Evolutionary conservation across 306 rosid genomes (phyloP).

Genomic region (Delonix regia): DNA sequence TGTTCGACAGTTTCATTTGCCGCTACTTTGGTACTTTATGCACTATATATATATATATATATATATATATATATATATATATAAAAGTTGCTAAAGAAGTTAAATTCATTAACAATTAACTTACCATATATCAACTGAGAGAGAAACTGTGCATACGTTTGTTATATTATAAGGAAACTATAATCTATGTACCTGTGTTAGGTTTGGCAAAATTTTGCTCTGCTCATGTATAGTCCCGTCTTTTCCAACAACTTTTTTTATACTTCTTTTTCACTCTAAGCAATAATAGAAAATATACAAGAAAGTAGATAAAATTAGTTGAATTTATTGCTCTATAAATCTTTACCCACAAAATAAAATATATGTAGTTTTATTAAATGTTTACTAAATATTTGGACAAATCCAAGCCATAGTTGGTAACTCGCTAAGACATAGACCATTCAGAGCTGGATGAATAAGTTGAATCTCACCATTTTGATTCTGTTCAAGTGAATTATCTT

Average conservation of each 20-base stretch:
- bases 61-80: too few relatives aligned
- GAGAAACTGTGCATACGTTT: neutral
- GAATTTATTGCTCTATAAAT: neutral
- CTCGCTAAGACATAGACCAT: neutral
- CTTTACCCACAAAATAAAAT: neutral
- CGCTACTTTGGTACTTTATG: neutral
- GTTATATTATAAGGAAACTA: neutral
- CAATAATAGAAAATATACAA: neutral
- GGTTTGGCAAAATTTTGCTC: neutral
- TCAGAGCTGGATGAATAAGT: conserved; percentile 23
- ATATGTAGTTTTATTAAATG: too few relatives aligned
- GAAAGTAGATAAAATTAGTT: neutral
- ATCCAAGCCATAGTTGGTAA: conserved; percentile 5
- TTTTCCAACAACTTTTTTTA: neutral
- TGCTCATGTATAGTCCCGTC: neutral
- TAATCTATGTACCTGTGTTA: neutral
- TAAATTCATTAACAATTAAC: neutral
- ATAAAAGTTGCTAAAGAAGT: neutral
- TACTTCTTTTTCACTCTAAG: neutral
- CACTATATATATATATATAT: neutral
- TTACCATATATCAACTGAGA: neutral
- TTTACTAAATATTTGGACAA: too few relatives aligned
- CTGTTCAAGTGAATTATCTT: neutral
- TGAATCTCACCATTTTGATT: neutral
- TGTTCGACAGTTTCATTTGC: neutral